A percentile compares a stretch with the other conserved stretches of the same genome.
Conservation (phyloP, 345 rosid species). For the Trapa bicornis region DNA sequence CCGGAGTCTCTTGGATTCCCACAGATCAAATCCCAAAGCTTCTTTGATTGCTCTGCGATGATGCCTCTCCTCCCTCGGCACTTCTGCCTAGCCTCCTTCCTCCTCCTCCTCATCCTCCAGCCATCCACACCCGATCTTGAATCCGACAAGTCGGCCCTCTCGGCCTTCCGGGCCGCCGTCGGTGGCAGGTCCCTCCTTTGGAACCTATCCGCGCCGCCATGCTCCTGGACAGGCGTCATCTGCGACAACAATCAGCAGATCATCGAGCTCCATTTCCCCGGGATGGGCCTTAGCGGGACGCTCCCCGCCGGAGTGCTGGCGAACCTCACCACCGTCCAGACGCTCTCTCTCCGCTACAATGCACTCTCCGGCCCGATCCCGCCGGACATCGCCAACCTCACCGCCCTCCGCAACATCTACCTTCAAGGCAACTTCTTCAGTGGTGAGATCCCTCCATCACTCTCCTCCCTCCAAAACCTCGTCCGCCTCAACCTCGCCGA, state of each 20-base stretch:
- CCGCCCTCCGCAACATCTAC: constrained; percentile 50
- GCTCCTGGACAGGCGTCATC: constrained; percentile 56
- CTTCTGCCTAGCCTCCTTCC: constrained; percentile 1
- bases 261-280: constrained; percentile 56
- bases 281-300: constrained; percentile 47
- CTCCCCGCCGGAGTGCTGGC: constrained; percentile 61
- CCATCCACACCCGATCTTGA: constrained; percentile 48
- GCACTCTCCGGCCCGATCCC: constrained; percentile 63
- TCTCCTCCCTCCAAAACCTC: constrained; percentile 23
- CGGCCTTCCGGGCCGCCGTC: constrained; percentile 54
- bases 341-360: constrained; percentile 61
- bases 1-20: no score
- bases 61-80: neutral
- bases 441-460: constrained; percentile 51
- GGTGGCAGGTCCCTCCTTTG: constrained; percentile 67
- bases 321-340: constrained; percentile 46
- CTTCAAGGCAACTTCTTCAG: constrained; percentile 63
- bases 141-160: constrained; percentile 55
- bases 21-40: no score
- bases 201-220: constrained; percentile 47
- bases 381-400: constrained; percentile 46
- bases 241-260: constrained; percentile 37
- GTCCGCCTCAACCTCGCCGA: constrained; percentile 20
- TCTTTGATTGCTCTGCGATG: neutral
- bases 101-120: neutral